Base-by-base conservation (phyloP, 805 yeast species). In the Kuraishia floccosa region DNA sequence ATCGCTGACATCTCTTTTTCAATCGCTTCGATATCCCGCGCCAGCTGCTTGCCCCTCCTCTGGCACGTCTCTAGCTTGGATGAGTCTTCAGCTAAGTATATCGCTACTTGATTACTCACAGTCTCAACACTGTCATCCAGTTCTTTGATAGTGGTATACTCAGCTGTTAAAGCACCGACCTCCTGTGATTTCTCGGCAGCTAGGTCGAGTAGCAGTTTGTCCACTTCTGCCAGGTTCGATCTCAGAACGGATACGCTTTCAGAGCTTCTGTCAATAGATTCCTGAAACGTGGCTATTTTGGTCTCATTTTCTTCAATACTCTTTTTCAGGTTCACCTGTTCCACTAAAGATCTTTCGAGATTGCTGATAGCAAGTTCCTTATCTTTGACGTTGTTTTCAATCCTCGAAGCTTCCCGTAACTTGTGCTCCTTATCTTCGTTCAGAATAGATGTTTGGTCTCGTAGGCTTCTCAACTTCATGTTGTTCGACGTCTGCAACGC, bases 311-410 rank as follows among this genome's bases (percentile, higher is more conserved):
- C 69, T 2, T 42, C 42, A 5, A 72, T 53, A 3, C 59, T 43
- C 16, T 44, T 54, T 32, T 55, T 51, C 32, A 68, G 42, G 32
- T 56, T 60, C 14, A 53, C 53, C 22, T 63, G 56, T 34, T 74
- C 79, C 28, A 62, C 46, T 19, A 72, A 52, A 4, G 72, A 52
- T 28, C 56, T 60, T 42, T 76, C 81, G 34, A 72, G 46, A 27
- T 66, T 62, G 39, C 72, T 68, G 17, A 81, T 65, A 3, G 46
- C 41, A 27, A 78, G 47, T 40, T 61, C 59, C 32, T 65, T 61
- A 40, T 76, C 82, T 35, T 73, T 72, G 10, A 75, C 50, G 22
- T 51, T 50, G 21, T 56, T 62, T 35, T 76, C 79, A 15, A 74
- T 39, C 10, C 58, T 50, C 6, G 58, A 54, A 14, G 67, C 33